These are phyloP conservation scores for Cladophialophora yegresii DNA, from an alignment of 2,329 filamentous ascomycete species.

Conservation along the genomic window DNA sequence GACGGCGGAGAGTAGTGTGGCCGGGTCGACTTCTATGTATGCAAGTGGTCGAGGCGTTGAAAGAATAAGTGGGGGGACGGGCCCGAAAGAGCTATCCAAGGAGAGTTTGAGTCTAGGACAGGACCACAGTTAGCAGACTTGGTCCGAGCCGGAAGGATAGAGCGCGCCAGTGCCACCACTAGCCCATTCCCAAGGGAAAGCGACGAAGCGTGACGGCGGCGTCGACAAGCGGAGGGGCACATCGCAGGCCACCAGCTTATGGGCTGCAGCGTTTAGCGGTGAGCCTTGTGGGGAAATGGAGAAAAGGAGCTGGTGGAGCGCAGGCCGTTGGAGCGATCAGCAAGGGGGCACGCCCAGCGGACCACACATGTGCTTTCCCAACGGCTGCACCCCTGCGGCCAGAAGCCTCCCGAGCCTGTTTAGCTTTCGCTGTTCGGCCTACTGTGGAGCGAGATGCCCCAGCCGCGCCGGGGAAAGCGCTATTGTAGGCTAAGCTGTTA, in stretches of 20 bases:
- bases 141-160: not conserved
- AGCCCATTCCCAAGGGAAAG: not conserved
- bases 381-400: not conserved
- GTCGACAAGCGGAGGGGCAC: not conserved
- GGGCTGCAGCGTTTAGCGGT: constrained; percentile 6
- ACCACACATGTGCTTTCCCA: not conserved
- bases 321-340: not conserved
- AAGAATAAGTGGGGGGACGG: not conserved
- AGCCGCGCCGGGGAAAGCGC: not conserved
- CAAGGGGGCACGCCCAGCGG: not conserved
- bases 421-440: not conserved
- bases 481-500: no score
- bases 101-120: not conserved
- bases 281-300: not conserved
- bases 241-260: not conserved
- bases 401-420: not conserved
- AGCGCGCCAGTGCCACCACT: not conserved
- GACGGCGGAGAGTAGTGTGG: not conserved
- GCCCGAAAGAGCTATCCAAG: not conserved
- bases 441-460: not conserved
- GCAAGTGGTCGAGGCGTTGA: not conserved
- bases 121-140: not conserved
- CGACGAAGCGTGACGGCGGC: not conserved
- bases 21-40: not conserved
- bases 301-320: not conserved